phyloP scores from a whole-genome alignment of 2,329 filamentous ascomycete species.

The Epichloe hybrida region DNA sequence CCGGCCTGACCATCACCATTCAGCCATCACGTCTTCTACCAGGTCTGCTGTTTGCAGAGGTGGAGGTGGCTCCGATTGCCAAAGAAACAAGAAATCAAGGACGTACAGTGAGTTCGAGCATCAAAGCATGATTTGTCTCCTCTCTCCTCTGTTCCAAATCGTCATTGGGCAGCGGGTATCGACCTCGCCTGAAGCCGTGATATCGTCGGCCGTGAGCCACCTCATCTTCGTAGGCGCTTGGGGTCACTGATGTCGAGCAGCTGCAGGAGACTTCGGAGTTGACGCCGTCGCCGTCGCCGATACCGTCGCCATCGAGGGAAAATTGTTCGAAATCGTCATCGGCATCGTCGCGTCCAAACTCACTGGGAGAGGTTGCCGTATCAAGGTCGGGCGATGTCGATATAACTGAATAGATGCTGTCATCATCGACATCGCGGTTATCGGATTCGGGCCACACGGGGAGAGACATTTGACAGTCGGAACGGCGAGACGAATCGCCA shows the following conservation, averaged over 20 bases:
- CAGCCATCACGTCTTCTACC: not conserved
- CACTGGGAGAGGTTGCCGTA: slow-evolving; percentile 11
- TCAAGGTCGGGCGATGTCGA: slow-evolving; percentile 15
- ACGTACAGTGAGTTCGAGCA: slow-evolving; percentile 28
- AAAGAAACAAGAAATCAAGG: not conserved
- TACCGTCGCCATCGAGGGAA: slow-evolving; percentile 8
- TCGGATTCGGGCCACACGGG: slow-evolving; percentile 2
- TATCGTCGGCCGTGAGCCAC: slow-evolving; percentile 24
- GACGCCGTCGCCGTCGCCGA: slow-evolving; percentile 6
- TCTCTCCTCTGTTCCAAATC: slow-evolving; percentile 31
- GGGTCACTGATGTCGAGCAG: slow-evolving; percentile 19
- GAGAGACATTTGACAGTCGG: slow-evolving; percentile 7
- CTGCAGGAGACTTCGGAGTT: slow-evolving; percentile 15
- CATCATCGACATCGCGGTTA: slow-evolving; percentile 9
- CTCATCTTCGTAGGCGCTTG: slow-evolving; percentile 21
- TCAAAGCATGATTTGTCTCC: slow-evolving; percentile 30
- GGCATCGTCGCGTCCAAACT: slow-evolving; percentile 12
- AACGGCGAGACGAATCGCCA: slow-evolving; percentile 2
- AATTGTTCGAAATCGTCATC: slow-evolving; percentile 17
- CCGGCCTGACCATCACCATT: slow-evolving; percentile 16
- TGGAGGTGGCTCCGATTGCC: not conserved
- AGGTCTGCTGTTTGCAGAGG: not conserved
- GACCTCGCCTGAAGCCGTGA: slow-evolving; percentile 28
- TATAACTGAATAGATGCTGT: slow-evolving; percentile 17
- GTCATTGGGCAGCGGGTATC: slow-evolving; percentile 35